phyloP scores from a whole-genome alignment of 2,329 filamentous ascomycete genomes.

The Nannizziopsis arthrosporioides region DNA sequence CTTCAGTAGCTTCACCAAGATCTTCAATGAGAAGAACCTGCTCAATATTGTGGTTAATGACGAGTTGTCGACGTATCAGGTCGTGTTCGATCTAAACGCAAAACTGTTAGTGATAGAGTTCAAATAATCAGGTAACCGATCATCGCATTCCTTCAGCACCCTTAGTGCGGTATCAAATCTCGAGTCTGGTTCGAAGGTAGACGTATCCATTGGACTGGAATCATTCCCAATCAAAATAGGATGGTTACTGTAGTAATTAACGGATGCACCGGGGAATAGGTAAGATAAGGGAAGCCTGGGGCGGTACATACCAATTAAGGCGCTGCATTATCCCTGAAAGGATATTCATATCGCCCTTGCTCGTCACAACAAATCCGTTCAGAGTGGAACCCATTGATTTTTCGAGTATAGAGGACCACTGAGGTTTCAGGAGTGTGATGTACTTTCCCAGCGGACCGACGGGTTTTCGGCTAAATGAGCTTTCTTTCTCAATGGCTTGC shows the following conservation, averaged over 20 bases:
- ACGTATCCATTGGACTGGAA: slow-evolving; percentile 43
- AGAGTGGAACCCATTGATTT: slow-evolving; percentile 58
- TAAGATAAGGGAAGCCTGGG: slow-evolving; percentile 11
- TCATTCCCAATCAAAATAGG: slow-evolving; percentile 55
- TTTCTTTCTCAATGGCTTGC: slow-evolving; percentile 56
- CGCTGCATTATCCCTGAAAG: slow-evolving; percentile 55
- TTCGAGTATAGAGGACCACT: slow-evolving; percentile 78
- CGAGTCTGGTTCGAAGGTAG: slow-evolving; percentile 59
- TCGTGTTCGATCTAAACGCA: slow-evolving; percentile 58
- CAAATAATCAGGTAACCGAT: background rate
- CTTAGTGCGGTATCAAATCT: slow-evolving; percentile 67
- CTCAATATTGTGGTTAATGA: slow-evolving; percentile 74
- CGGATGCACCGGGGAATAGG: slow-evolving; percentile 1
- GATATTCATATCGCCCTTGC: slow-evolving; percentile 59
- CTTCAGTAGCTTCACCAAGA: slow-evolving; percentile 52
- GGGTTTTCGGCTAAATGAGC: slow-evolving; percentile 57
- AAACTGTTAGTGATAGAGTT: background rate
- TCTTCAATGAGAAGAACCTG: slow-evolving; percentile 68
- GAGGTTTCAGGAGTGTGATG: slow-evolving; percentile 61
- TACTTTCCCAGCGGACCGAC: slow-evolving; percentile 74
- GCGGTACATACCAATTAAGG: slow-evolving; percentile 37
- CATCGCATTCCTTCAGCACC: slow-evolving; percentile 48
- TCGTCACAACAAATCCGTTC: slow-evolving; percentile 70
- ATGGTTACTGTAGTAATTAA: slow-evolving; percentile 31
- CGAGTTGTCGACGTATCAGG: slow-evolving; percentile 64